Percentiles rank a stretch among this genome's conserved stretches.
Conservation (phyloP, 164 flowering plant species). For the Liquidambar formosana region DNA sequence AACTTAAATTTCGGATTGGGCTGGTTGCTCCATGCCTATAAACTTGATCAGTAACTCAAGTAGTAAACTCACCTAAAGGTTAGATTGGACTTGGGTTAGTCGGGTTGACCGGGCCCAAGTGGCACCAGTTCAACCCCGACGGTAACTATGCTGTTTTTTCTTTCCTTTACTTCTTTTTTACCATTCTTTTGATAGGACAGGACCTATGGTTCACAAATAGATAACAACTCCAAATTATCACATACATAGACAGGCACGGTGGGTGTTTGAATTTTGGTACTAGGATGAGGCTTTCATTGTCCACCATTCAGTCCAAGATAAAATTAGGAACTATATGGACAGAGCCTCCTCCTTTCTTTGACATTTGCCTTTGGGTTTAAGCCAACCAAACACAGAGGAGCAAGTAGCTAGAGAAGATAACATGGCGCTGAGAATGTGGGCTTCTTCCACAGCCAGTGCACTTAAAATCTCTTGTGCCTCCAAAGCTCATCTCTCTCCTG, state of each 20-base stretch:
- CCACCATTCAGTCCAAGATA: slow-evolving; percentile 59
- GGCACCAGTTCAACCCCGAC: no score
- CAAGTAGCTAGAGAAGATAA: not conserved
- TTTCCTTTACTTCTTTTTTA: no score
- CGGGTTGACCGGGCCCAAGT: no score
- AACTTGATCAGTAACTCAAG: no score
- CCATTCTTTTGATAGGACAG: no score
- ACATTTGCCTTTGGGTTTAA: not conserved
- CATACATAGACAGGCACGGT: not conserved
- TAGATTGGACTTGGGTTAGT: no score
- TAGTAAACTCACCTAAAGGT: no score
- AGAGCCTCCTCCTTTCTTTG: not conserved
- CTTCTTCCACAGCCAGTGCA: slow-evolving; percentile 94
- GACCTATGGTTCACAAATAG: no score
- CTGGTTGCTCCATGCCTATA: no score
- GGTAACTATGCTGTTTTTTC: no score
- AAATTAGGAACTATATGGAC: slow-evolving; percentile 10
- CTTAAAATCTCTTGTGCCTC: slow-evolving; percentile 60
- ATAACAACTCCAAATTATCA: no score
- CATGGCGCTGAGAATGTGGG: slow-evolving; percentile 96
- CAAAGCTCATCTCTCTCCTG: slow-evolving; percentile 40
- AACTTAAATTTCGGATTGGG: no score
- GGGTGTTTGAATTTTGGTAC: slow-evolving; percentile 6
- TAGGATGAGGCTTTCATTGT: slow-evolving; percentile 70
- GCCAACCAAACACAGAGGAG: slow-evolving; percentile 14